A percentile compares a stretch with the other conserved stretches of the same genome.
Evolutionary conservation across 1,139 yeast species (phyloP).

Genomic region (Scheffersomyces insectosa): DNA sequence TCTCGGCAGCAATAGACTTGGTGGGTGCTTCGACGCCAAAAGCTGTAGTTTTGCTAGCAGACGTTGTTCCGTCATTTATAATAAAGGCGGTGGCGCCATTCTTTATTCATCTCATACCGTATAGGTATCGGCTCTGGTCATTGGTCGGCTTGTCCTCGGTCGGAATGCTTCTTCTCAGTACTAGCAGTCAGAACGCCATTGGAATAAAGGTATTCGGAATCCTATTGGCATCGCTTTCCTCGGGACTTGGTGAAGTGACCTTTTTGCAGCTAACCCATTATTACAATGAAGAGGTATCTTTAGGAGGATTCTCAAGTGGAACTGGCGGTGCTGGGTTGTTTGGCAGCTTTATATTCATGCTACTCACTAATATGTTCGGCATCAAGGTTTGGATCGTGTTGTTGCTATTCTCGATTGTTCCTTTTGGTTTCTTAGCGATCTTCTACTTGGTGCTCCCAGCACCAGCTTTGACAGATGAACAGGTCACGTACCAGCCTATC

Average conservation of each 20-base stretch:
- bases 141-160: constrained; percentile 61
- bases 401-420: constrained; percentile 35
- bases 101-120: constrained; percentile 66
- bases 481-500: not conserved
- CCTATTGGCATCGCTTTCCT: constrained; percentile 76
- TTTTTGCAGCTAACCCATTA: constrained; percentile 83
- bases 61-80: constrained; percentile 78
- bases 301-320: constrained; percentile 90
- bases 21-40: constrained; percentile 86
- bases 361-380: constrained; percentile 40
- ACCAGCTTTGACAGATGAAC: constrained; percentile 10
- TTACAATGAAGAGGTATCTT: constrained; percentile 50
- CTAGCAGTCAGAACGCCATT: constrained; percentile 27
- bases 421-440: constrained; percentile 34
- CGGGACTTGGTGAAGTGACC: constrained; percentile 90
- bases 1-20: constrained; percentile 88
- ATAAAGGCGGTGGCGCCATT: constrained; percentile 79
- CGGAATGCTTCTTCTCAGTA: constrained; percentile 78
- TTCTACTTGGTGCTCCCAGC: constrained; percentile 31
- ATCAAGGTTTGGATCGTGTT: constrained; percentile 32
- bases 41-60: constrained; percentile 81
- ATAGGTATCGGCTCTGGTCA: constrained; percentile 51
- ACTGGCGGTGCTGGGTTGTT: constrained; percentile 93
- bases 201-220: constrained; percentile 62
- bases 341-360: constrained; percentile 59